A percentile compares a stretch with the other conserved stretches of the same genome.
phyloP scores from a whole-genome alignment of 768 basidiomycete species.

The Suillus brevipes region DNA sequence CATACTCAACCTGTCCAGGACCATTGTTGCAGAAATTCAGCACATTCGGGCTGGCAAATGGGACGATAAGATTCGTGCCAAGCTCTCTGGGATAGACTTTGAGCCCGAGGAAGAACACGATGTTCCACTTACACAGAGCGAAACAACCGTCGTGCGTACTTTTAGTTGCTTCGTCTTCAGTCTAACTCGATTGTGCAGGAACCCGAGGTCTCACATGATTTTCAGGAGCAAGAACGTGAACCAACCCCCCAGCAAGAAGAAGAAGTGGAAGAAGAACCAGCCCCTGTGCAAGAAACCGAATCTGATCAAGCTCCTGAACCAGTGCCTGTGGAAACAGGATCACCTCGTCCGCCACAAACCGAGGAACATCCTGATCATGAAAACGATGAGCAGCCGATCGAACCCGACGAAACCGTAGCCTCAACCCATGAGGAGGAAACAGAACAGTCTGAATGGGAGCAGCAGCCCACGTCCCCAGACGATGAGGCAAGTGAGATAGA shows the following conservation, averaged over 20 bases:
- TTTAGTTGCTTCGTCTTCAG: background rate
- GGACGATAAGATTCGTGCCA: constrained; percentile 51
- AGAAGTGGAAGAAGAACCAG: background rate
- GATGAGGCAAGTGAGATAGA: constrained; percentile 5
- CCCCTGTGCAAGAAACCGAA: background rate
- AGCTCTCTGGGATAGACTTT: constrained; percentile 24
- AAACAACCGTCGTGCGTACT: constrained; percentile 2
- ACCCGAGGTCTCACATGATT: background rate
- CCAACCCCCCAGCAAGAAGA: background rate
- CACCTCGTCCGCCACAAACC: background rate
- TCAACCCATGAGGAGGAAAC: background rate
- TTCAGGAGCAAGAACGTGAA: background rate
- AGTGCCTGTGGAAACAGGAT: background rate
- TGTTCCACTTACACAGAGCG: background rate
- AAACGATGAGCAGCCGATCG: background rate
- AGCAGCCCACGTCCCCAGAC: background rate
- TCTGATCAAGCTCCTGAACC: background rate
- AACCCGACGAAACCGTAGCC: background rate
- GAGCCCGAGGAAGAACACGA: background rate
- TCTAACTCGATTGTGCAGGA: background rate
- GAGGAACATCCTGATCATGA: background rate
- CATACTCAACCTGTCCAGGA: constrained; percentile 38
- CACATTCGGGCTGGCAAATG: constrained; percentile 68
- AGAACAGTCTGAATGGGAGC: background rate
- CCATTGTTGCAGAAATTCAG: constrained; percentile 71